Evolutionary conservation across 2,329 filamentous ascomycete species (phyloP).

Genomic region (Emmonsia crescens): DNA sequence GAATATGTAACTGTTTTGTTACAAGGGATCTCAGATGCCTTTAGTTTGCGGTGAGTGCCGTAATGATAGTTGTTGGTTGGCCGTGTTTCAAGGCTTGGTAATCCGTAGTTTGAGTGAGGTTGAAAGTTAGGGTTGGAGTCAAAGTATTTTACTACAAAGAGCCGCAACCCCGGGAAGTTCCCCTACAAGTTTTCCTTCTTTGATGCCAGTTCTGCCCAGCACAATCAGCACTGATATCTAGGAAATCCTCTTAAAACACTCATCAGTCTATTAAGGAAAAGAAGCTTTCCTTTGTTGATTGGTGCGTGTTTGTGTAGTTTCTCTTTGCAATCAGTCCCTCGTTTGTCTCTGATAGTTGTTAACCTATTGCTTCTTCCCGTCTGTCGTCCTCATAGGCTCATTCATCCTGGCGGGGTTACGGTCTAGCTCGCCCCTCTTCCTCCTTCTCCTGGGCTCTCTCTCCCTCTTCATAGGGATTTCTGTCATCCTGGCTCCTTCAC

Average conservation of each 20-base stretch:
- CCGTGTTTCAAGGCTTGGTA: not conserved
- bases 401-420: conserved; percentile 1
- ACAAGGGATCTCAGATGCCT: not conserved
- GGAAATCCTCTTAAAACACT: not conserved
- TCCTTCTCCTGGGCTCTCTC: conserved; percentile 11
- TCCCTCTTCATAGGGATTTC: conserved; percentile 26
- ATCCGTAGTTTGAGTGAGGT: not conserved
- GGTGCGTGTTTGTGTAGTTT: not conserved
- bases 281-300: not conserved
- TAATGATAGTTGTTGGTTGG: not conserved
- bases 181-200: not conserved
- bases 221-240: not conserved
- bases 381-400: not conserved
- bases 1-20: not conserved
- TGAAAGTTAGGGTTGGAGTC: not conserved
- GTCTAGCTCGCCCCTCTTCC: conserved; percentile 9
- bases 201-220: not conserved
- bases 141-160: not conserved
- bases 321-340: not conserved
- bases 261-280: not conserved
- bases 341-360: no score
- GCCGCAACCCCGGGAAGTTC: not conserved
- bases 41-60: not conserved
- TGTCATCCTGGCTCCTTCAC: conserved; percentile 39
- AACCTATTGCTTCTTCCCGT: not conserved